Conservation (phyloP, 208 protist genomes). For the Vickermania ingenoplastis region DNA sequence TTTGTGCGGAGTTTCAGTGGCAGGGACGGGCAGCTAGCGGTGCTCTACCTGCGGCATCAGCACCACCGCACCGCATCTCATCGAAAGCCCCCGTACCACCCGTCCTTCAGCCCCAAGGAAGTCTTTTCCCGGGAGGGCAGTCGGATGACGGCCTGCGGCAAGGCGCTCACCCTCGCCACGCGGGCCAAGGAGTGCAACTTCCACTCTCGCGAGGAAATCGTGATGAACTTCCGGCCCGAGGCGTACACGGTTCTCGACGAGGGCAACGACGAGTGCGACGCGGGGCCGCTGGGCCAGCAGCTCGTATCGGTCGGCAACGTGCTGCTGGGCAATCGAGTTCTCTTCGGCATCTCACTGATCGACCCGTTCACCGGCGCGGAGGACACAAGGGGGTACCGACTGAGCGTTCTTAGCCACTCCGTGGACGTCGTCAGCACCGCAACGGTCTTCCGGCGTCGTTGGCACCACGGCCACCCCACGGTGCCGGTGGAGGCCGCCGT, state of each 20-base stretch:
- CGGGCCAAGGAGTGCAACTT: constrained; percentile 40
- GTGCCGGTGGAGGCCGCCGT: constrained; percentile 4
- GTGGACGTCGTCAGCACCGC: constrained; percentile 48
- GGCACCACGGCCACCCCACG: constrained; percentile 52
- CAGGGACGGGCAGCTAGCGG: constrained; percentile 30
- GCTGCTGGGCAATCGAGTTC: constrained; percentile 56
- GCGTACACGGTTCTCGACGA: constrained; percentile 7
- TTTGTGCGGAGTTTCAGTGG: constrained; percentile 56
- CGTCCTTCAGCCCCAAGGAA: constrained; percentile 38
- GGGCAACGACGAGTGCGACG: background rate
- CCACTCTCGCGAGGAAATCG: constrained; percentile 34
- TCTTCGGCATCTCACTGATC: constrained; percentile 70
- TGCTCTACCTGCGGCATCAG: background rate
- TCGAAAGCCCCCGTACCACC: constrained; percentile 14
- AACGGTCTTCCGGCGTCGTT: constrained; percentile 59
- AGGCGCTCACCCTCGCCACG: constrained; percentile 51
- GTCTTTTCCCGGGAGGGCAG: constrained; percentile 57
- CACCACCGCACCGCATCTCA: background rate
- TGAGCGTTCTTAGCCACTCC: constrained; percentile 20
- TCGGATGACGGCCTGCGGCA: constrained; percentile 48
- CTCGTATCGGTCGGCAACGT: constrained; percentile 50
- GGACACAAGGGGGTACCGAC: background rate
- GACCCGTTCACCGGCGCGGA: constrained; percentile 26
- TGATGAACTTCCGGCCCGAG: constrained; percentile 16
- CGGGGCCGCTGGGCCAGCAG: too few species aligned